Evolutionary conservation across 768 basidiomycete species (phyloP).

Genomic region (Russula earlei): DNA sequence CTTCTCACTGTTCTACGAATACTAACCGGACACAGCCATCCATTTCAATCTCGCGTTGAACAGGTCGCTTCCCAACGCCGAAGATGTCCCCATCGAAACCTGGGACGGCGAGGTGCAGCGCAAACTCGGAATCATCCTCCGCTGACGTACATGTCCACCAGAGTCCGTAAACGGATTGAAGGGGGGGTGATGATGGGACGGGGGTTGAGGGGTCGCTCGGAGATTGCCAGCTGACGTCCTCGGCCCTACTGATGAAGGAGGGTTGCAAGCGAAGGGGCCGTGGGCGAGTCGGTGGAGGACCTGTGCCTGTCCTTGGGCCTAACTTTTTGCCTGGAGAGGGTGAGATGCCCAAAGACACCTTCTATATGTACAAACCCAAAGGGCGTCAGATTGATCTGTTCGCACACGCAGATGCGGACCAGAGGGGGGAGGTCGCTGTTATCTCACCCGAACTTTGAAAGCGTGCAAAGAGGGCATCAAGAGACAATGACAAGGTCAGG

Average conservation of each 20-base stretch:
- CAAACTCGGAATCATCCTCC: not conserved
- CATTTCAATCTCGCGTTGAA: slow-evolving; percentile 11
- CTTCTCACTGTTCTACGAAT: slow-evolving; percentile 1
- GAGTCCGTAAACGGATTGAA: not conserved
- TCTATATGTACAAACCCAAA: not conserved
- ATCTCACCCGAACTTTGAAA: not conserved
- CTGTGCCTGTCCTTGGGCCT: not conserved
- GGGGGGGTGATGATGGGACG: not conserved
- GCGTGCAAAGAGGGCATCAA: not conserved
- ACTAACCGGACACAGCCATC: slow-evolving; percentile 9
- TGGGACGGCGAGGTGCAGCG: not conserved
- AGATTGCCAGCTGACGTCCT: not conserved
- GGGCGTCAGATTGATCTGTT: not conserved
- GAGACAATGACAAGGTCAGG: no score
- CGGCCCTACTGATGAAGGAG: not conserved
- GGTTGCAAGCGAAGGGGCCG: not conserved
- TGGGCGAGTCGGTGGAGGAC: not conserved
- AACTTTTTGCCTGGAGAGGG: not conserved
- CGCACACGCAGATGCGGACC: not conserved
- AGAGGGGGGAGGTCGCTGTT: no score
- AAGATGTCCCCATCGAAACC: slow-evolving; percentile 7
- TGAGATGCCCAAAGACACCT: not conserved
- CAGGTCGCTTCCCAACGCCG: slow-evolving; percentile 9
- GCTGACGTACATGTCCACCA: not conserved
- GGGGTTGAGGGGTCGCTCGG: not conserved